These are phyloP conservation scores for Sonneratia caseolaris DNA, from an alignment of 345 rosid genomes.

Conservation along the genomic window DNA sequence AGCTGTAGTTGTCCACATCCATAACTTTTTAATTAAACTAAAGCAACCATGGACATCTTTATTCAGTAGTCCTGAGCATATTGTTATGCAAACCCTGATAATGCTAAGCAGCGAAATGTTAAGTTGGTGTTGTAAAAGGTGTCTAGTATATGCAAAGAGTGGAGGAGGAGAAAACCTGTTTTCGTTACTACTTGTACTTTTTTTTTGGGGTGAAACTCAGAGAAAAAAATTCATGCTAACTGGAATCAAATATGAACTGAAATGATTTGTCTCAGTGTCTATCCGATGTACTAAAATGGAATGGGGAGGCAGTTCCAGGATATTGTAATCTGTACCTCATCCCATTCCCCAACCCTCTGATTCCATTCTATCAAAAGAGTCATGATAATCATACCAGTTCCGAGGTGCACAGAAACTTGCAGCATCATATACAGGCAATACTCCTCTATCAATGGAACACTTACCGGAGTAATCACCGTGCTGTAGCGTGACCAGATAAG, in stretches of 20 bases:
- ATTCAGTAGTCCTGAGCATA: neutral
- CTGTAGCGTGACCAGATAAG: constrained; percentile 76
- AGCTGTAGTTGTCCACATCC: neutral
- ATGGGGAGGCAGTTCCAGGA: neutral
- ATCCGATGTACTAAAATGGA: neutral
- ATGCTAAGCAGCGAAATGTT: neutral
- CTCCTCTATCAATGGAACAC: constrained; percentile 9
- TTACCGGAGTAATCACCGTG: constrained; percentile 78
- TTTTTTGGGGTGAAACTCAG: neutral
- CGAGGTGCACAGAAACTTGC: neutral
- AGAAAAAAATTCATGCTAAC: neutral
- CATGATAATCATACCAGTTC: neutral
- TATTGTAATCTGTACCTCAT: neutral
- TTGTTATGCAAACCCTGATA: neutral
- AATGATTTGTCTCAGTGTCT: neutral
- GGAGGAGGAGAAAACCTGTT: neutral
- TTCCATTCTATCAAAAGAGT: neutral
- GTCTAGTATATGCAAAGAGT: neutral
- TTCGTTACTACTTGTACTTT: too few species aligned
- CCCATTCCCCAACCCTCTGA: neutral
- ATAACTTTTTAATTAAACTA: neutral
- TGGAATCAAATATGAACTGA: neutral
- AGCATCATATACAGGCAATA: neutral
- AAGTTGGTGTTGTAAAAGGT: neutral
- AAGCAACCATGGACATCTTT: neutral